Evolutionary conservation across 176 grass and related monocot species (phyloP), one percentile per base, ranked within the genome.

Genomic region (Ananas comosus): DNA sequence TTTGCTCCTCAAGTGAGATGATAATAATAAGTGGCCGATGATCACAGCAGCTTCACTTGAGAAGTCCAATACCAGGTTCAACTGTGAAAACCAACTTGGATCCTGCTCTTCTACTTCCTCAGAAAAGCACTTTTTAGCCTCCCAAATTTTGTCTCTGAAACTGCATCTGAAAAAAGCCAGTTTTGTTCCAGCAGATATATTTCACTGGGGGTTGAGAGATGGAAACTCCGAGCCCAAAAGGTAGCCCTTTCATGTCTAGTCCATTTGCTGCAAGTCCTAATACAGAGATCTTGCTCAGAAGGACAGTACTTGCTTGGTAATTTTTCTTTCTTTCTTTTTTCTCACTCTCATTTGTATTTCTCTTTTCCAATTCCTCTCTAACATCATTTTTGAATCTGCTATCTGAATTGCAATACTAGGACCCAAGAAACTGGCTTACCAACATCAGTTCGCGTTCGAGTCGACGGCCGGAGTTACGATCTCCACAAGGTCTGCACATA

Each of bases 261-360:
- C 86, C 88, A 2, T 89, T 79, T 70, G 79, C 88, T 70, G 79
- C 88, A 0, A 92, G 79, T 16, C 93, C 86, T 2, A 92, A 83
- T 61, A 78, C 80, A 71, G 79, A 66, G 18, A 64, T 88, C 19
- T 29, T 96, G 64, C 68, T 96, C 14, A 83, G 85, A 70, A 87
- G 86, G 67, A 89, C 79, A 74, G 80, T 92, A 9, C 70, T 81
- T 66, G 65, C 86, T 19, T 92, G 93, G 93, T 96, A 87, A 63
- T 67, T 24, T 49, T 12, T 23, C 51, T 18, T 33, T 4, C 3
- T 33, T 42, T 42, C 33, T 42, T 42, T 42, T 42, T 4, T 42
- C 7, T 42, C 0, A 42, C 33, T 42, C 33, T 42, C 33, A 42
- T 42, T 42, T 42, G 33, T 42, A 42, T 42, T 42, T 42, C 33